Conservation (phyloP, 352 stramenopile genomes). For the Pythium rishiriense region DNA sequence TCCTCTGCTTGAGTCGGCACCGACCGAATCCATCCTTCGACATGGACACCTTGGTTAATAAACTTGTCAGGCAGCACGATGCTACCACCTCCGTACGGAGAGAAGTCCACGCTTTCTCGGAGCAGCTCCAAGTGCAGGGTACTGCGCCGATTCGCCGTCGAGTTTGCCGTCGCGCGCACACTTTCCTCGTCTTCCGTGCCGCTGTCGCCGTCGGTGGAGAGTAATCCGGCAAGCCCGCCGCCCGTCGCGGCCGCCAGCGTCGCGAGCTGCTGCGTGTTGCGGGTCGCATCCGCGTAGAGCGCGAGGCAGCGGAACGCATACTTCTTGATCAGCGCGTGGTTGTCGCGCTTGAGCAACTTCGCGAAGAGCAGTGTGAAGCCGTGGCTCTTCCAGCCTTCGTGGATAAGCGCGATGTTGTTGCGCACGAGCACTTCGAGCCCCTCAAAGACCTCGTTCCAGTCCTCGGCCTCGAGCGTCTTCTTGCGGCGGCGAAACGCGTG, state of each 20-base stretch:
- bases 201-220: constrained; percentile 46
- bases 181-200: constrained; percentile 45
- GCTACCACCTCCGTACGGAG: constrained; percentile 78
- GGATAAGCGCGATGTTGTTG: constrained; percentile 63
- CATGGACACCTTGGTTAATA: constrained; percentile 80
- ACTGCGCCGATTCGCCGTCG: constrained; percentile 45
- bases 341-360: constrained; percentile 84
- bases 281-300: constrained; percentile 78
- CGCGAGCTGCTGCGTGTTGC: constrained; percentile 67
- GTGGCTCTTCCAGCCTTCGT: constrained; percentile 83
- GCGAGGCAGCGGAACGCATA: constrained; percentile 86
- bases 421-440: constrained; percentile 80
- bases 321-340: constrained; percentile 89
- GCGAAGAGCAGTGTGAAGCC: constrained; percentile 81
- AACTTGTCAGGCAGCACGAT: constrained; percentile 82
- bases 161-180: constrained; percentile 36
- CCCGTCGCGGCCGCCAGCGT: constrained; percentile 22
- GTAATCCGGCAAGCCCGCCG: constrained; percentile 26
- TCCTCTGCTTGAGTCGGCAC: constrained; percentile 82
- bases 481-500: constrained; percentile 82
- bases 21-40: constrained; percentile 83
- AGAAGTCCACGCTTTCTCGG: constrained; percentile 84
- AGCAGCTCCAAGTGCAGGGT: constrained; percentile 77
- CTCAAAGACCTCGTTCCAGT: constrained; percentile 90
- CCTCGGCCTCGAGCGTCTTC: constrained; percentile 80